Conservation (phyloP, 345 rosid genomes). For the Luvunga scandens region DNA sequence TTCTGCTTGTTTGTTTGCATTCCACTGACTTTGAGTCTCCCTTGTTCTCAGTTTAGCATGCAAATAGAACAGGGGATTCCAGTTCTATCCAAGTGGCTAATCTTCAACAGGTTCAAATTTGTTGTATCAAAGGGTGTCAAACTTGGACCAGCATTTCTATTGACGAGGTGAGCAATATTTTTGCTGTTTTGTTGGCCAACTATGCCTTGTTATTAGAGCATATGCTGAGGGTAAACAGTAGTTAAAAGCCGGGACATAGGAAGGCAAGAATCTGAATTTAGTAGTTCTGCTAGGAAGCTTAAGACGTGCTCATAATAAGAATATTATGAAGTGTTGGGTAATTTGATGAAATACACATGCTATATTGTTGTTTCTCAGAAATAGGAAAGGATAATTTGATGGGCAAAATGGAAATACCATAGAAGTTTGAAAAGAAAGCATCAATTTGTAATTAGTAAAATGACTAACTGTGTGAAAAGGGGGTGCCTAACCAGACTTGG, state of each 20-base stretch:
- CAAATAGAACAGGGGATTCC: conserved; percentile 97
- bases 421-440: neutral
- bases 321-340: neutral
- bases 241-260: neutral
- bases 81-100: conserved; percentile 81
- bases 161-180: conserved; percentile 61
- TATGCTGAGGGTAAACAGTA: neutral
- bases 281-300: conserved; percentile 5
- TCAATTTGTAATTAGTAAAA: neutral
- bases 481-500: neutral
- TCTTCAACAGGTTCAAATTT: conserved; percentile 90
- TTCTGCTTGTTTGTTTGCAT: neutral
- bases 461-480: neutral
- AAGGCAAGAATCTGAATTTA: neutral
- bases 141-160: conserved; percentile 81
- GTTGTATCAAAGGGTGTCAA: conserved; percentile 80
- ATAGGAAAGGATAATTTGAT: neutral
- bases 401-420: neutral
- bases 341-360: neutral
- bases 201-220: conserved; percentile 5
- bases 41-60: conserved; percentile 63
- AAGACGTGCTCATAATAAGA: conserved; percentile 5
- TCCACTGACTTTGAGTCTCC: conserved; percentile 22
- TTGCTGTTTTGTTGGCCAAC: conserved; percentile 4
- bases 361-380: neutral